Evolutionary conservation across 768 basidiomycete genomes (phyloP).

Genomic region (Pholiota conissans): DNA sequence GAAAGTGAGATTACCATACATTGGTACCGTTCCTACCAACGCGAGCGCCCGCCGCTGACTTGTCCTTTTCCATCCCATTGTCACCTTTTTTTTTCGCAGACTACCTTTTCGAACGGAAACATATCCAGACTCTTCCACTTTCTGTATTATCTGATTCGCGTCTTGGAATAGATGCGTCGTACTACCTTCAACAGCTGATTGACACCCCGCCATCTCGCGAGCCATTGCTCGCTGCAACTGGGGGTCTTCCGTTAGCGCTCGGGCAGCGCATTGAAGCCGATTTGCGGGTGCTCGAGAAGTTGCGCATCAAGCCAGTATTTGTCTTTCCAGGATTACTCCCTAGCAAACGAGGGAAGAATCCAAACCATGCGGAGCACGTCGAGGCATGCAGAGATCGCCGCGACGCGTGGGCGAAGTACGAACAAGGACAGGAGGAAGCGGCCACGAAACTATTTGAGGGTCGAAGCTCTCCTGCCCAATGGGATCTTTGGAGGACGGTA

Average conservation of each 20-base stretch:
- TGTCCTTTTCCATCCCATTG: constrained; percentile 11
- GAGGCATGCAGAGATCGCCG: constrained; percentile 76
- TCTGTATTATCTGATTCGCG: constrained; percentile 85
- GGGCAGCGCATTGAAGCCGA: constrained; percentile 89
- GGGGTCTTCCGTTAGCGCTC: constrained; percentile 89
- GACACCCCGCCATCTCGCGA: constrained; percentile 80
- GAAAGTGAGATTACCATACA: constrained; percentile 55
- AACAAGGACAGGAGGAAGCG: constrained; percentile 86
- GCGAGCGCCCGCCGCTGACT: not conserved
- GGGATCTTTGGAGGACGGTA: constrained; percentile 95
- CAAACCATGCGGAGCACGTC: constrained; percentile 54
- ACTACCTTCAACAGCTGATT: constrained; percentile 81
- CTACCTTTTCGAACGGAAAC: constrained; percentile 86
- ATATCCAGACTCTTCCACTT: constrained; percentile 79
- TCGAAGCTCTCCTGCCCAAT: constrained; percentile 68
- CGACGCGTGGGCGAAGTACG: constrained; percentile 93
- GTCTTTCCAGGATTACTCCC: constrained; percentile 91
- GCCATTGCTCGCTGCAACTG: constrained; percentile 91
- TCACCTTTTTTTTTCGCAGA: constrained; percentile 43
- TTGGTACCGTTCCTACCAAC: not conserved
- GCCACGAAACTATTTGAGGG: constrained; percentile 85
- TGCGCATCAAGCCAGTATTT: constrained; percentile 97
- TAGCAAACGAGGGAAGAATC: constrained; percentile 69
- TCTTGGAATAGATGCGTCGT: constrained; percentile 94
- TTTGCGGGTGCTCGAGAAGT: constrained; percentile 85